Conservation (phyloP, 129 eudicot genomes). For the Chrysanthemum lavandulifolium region DNA sequence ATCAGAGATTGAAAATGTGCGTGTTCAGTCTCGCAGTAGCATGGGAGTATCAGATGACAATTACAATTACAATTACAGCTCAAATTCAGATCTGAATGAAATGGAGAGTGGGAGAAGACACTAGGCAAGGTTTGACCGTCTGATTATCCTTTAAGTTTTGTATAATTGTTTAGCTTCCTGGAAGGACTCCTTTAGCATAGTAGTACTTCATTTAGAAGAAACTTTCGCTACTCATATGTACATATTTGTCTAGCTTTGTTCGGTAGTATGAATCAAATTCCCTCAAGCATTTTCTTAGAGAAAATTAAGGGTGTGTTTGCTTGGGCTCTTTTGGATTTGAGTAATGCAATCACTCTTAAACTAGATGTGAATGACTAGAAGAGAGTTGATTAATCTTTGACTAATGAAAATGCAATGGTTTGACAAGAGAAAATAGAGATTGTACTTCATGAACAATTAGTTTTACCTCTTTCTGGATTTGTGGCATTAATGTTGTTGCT, state of each 20-base stretch:
- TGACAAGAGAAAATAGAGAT: slow-evolving; percentile 9
- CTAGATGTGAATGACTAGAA: slow-evolving; percentile 5
- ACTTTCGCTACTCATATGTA: slow-evolving; percentile 11
- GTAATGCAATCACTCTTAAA: not conserved
- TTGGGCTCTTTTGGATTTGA: no score
- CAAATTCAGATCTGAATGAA: slow-evolving; percentile 36
- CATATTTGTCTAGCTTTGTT: slow-evolving; percentile 23
- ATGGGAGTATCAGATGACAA: slow-evolving; percentile 23
- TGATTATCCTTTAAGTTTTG: slow-evolving; percentile 16
- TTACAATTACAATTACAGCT: slow-evolving; percentile 14
- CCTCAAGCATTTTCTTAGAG: not conserved
- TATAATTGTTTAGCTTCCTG: slow-evolving; percentile 21
- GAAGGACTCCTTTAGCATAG: slow-evolving; percentile 12
- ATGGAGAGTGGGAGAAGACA: slow-evolving; percentile 57
- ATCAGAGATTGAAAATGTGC: slow-evolving; percentile 42
- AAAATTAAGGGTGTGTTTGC: not conserved
- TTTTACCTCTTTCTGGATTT: no score
- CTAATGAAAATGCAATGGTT: not conserved
- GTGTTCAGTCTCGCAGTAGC: slow-evolving; percentile 31
- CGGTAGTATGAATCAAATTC: not conserved
- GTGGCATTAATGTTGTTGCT: no score
- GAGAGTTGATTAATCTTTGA: slow-evolving; percentile 4
- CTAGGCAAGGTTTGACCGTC: slow-evolving; percentile 16
- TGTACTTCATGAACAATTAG: not conserved
- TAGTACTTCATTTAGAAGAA: slow-evolving; percentile 18